Conservation (phyloP, 108 stramenopile species). For the Craspedostauros australis region DNA sequence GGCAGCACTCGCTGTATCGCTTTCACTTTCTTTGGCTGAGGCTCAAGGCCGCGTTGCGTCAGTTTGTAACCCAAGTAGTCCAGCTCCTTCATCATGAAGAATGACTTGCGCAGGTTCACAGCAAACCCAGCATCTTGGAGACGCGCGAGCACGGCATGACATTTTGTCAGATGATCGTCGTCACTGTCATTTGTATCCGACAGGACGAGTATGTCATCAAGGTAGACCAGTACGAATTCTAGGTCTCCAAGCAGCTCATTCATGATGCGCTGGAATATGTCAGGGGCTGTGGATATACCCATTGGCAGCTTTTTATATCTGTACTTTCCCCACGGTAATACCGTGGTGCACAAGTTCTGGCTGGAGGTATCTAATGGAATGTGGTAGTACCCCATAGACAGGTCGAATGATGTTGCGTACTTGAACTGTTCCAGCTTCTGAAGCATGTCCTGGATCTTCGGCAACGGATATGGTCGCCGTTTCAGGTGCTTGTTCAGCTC, state of each 20-base stretch:
- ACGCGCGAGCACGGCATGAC: constrained; percentile 10
- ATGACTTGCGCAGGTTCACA: constrained; percentile 15
- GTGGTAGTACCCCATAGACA: constrained; percentile 41
- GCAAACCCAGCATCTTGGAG: constrained; percentile 10
- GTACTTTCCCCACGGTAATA: constrained; percentile 45
- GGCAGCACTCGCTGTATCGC: constrained; percentile 23
- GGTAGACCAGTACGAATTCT: constrained; percentile 20
- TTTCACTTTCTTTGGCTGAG: constrained; percentile 26
- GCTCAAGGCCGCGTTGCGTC: constrained; percentile 13
- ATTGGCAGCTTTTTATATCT: constrained; percentile 27
- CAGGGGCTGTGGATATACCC: constrained; percentile 23
- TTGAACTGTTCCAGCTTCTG: constrained; percentile 26
- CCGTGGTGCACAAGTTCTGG: constrained; percentile 20
- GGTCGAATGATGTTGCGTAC: constrained; percentile 38
- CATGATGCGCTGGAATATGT: constrained; percentile 41
- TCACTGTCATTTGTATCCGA: constrained; percentile 7
- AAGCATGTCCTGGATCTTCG: constrained; percentile 30
- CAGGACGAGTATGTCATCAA: constrained; percentile 36
- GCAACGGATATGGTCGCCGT: constrained; percentile 35
- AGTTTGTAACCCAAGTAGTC: constrained; percentile 17
- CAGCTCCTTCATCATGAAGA: constrained; percentile 5
- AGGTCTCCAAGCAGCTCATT: constrained; percentile 14
- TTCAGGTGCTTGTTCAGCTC: constrained; percentile 31
- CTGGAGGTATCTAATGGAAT: constrained; percentile 12
- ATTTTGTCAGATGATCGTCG: constrained; percentile 25